Base-by-base conservation (phyloP, 2,329 filamentous ascomycete genomes). In the Cryphonectria japonica region DNA sequence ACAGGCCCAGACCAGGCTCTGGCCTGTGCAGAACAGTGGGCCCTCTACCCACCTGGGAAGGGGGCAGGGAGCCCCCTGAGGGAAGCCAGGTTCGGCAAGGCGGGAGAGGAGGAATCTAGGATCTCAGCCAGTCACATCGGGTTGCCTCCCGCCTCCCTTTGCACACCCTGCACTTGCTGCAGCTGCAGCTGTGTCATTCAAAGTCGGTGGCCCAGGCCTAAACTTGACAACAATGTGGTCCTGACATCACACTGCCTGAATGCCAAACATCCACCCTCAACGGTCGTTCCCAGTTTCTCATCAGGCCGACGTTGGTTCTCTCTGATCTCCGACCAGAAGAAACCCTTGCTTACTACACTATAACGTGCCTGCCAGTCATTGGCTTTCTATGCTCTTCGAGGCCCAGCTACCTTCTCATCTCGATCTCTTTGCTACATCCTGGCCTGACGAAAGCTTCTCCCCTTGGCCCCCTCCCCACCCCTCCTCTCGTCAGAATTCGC, bases 211-310 rank as follows among this genome's bases (percentile, higher is more conserved):
- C 46, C 43, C 43, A 50, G 46, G 19, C 46, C 19, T 46, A 16
- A 7, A 7, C 46, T 50, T 29, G 52, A 54, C 52, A 54, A 14
- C 52, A 54, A 14, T 2, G 2, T 16, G 54, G 54, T 26, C 54
- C 54, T 59, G 54, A 59, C 54, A 59, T 59, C 54, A 59, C 54
- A 57, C 26, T 29, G 26, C 52, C 52, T n/a, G 52, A 22, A n/a
- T 57, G n/a, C 50, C 52, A 57, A 16, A 57, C 26, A 13, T 32
- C 54, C 54, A 59, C 29, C 52, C 26, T 32, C 54, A 59, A 59
- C 52, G 52, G 52, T 29, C 52, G 26, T 57, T 29, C 52, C 52
- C 52, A 57, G 52, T 57, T 57, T 29, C 52, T 29, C 52, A 5
- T 46, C 19, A 9, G 50, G 22, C 22, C 50, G 11, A 13, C 37